Evolutionary conservation across 495 filamentous ascomycete species (phyloP), one percentile per base, ranked within the genome.

Genomic region (Aspergillus asperescens): DNA sequence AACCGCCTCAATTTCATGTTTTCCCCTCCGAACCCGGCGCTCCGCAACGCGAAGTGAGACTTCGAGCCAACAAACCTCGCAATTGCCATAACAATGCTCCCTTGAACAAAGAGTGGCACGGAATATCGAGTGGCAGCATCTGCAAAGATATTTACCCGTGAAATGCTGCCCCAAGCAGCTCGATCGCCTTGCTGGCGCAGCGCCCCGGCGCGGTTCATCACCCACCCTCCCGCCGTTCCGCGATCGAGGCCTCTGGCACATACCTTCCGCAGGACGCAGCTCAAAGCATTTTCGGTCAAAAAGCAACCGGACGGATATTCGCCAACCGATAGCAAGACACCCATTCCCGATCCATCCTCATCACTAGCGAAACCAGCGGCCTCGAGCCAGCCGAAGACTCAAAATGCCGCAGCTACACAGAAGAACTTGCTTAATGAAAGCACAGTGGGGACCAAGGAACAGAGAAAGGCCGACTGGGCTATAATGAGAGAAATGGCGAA

Each of bases 401-500:
- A 57, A 32, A 59, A 66, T 58, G 62, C 49, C 13, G 71, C 69
- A 58, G 42, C 59, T 28, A 51, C 67, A 27, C 75, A 73, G 54
- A 80, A 77, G 48, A 65, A 76, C 46, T 63, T 87, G 32, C 72
- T 86, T 29, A 72, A 71, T 23, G 82, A 85, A 63, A 62, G 77
- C 44, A 72, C 67, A 4, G 62, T 79, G 25, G 75, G 78, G 3
- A 86, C 79, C 8, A 87, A 90, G 59, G 90, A 95, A 67, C 93
- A 97, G 71, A 80, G 93, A 40, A 94, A 90, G 69, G 94, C 90
- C 5, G 93, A 98, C 56, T 97, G 94, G 93, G 90, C 89, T 6
- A 98, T 98, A 40, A 92, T 98, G 75, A 94, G 89, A 70, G 90
- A 97, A 67, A 96, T 98, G 91, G 82, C 86, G 37, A 84, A 81